Conservation (phyloP, 345 rosid genomes). For the Gossypium raimondii region DNA sequence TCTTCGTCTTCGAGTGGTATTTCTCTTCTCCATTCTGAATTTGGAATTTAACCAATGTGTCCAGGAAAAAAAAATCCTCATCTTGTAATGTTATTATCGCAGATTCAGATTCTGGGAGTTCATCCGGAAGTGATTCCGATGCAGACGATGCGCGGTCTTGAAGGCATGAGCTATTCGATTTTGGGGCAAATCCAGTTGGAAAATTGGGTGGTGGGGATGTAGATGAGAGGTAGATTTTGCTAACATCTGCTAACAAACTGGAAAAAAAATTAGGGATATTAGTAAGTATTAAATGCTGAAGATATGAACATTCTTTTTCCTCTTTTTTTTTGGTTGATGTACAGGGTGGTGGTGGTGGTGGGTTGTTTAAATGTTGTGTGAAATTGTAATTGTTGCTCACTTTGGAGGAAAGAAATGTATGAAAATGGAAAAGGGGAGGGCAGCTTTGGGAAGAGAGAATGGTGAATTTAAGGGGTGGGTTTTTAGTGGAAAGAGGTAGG, state of each 20-base stretch:
- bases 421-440: neutral
- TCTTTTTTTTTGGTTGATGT: neutral
- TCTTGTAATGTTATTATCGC: conserved; percentile 13
- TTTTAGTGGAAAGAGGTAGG: conserved; percentile 9
- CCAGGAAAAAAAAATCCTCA: neutral
- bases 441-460: neutral
- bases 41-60: neutral
- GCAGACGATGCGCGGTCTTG: conserved; percentile 31
- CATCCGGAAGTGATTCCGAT: conserved; percentile 39
- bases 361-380: conserved; percentile 9
- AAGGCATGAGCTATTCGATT: neutral
- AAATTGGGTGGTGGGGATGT: neutral
- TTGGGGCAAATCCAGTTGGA: conserved; percentile 4
- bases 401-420: neutral
- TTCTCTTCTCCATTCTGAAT: neutral
- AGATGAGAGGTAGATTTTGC: conserved; percentile 16
- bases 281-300: conserved; percentile 10
- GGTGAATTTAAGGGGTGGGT: neutral
- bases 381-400: conserved; percentile 7
- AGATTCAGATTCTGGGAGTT: conserved; percentile 40
- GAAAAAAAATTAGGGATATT: neutral
- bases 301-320: neutral
- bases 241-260: neutral
- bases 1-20: conserved; percentile 72
- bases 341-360: conserved; percentile 15